A percentile compares a stretch with the other conserved stretches of the same genome.
Conservation (phyloP, 2,329 filamentous ascomycete species). For the Cladosporium sp. region DNA sequence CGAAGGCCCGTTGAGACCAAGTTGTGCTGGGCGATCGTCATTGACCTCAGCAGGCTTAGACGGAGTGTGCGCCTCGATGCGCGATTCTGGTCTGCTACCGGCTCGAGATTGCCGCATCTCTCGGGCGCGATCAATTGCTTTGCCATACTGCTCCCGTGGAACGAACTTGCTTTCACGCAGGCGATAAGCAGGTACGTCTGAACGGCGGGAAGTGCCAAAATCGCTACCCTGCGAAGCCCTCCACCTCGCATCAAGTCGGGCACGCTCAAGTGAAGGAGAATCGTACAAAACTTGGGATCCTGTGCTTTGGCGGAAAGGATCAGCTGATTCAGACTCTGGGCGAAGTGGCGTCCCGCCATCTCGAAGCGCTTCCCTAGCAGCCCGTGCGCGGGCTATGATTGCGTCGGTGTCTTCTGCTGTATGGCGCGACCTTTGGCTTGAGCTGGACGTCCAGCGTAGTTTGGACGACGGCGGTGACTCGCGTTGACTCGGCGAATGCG, state of each 20-base stretch:
- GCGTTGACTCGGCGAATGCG: not conserved
- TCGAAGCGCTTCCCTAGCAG: slow-evolving; percentile 27
- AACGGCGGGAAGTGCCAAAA: slow-evolving; percentile 8
- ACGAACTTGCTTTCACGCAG: slow-evolving; percentile 34
- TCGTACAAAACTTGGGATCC: slow-evolving; percentile 24
- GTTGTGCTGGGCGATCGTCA: not conserved
- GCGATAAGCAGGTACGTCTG: slow-evolving; percentile 32
- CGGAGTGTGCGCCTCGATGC: not conserved
- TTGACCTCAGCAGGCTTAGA: not conserved
- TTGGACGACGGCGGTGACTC: not conserved
- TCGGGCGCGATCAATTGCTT: slow-evolving; percentile 30
- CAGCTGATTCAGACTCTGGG: slow-evolving; percentile 15
- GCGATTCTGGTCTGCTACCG: slow-evolving; percentile 7
- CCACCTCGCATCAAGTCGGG: slow-evolving; percentile 29
- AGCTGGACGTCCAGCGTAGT: slow-evolving; percentile 13
- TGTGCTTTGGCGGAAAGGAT: slow-evolving; percentile 20
- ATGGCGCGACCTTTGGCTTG: slow-evolving; percentile 17
- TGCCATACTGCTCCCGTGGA: slow-evolving; percentile 31
- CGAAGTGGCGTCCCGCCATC: slow-evolving; percentile 12
- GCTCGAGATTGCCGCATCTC: slow-evolving; percentile 24
- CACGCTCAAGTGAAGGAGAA: slow-evolving; percentile 29
- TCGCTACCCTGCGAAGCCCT: slow-evolving; percentile 19
- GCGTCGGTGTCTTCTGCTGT: slow-evolving; percentile 29
- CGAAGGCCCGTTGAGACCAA: not conserved
- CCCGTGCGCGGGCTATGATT: slow-evolving; percentile 31